phyloP scores from a whole-genome alignment of 129 eudicot genomes.

The Solidago caesia region DNA sequence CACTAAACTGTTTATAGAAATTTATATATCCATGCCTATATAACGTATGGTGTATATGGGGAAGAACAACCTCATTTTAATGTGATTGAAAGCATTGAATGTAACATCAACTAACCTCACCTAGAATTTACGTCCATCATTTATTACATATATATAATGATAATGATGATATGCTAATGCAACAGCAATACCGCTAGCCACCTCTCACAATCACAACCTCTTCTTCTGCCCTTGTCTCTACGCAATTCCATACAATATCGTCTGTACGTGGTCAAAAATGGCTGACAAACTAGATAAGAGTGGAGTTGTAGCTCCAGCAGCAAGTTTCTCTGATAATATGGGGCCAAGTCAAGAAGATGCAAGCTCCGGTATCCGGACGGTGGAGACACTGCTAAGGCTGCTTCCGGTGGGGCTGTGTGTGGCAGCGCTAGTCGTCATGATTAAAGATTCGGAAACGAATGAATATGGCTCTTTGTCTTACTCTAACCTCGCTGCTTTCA shows the following conservation, averaged over 20 bases:
- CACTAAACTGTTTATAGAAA: too few species aligned
- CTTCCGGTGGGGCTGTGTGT: slow-evolving; percentile 70
- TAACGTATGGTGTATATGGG: slow-evolving; percentile 25
- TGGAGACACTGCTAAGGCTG: slow-evolving; percentile 72
- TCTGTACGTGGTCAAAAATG: slow-evolving; percentile 30
- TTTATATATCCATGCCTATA: neutral
- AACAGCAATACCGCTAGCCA: neutral
- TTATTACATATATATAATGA: slow-evolving; percentile 25
- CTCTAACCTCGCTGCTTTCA: slow-evolving; percentile 81
- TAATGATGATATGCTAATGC: neutral
- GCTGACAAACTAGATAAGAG: slow-evolving; percentile 36
- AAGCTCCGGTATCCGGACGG: slow-evolving; percentile 48
- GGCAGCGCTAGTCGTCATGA: slow-evolving; percentile 72
- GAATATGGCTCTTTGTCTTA: slow-evolving; percentile 78
- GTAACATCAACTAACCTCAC: slow-evolving; percentile 33
- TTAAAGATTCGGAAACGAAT: slow-evolving; percentile 66
- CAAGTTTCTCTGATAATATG: slow-evolving; percentile 9
- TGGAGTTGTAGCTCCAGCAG: neutral
- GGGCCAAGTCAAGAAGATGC: slow-evolving; percentile 35
- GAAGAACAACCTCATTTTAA: slow-evolving; percentile 25
- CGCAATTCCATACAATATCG: slow-evolving; percentile 10
- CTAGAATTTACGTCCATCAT: slow-evolving; percentile 28
- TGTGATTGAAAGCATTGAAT: slow-evolving; percentile 25
- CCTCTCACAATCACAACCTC: slow-evolving; percentile 28
- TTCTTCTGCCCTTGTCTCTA: neutral